phyloP scores from a whole-genome alignment of 2,329 filamentous ascomycete genomes.

The Hypoxylon sp. region DNA sequence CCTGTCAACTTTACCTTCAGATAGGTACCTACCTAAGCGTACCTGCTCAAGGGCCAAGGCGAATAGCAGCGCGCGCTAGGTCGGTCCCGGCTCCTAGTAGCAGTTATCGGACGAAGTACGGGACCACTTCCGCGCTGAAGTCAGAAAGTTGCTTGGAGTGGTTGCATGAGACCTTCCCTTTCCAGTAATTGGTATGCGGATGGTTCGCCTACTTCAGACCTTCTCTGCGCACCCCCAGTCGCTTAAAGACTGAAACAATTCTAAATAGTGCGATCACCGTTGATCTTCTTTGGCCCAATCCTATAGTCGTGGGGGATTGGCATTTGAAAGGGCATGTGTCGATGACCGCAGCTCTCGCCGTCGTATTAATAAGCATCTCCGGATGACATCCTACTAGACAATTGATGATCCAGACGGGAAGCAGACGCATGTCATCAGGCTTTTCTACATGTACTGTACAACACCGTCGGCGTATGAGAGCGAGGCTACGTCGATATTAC shows the following conservation, averaged over 20 bases:
- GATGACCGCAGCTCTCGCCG: slow-evolving; percentile 16
- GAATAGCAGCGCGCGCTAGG: slow-evolving; percentile 29
- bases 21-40: too few species aligned
- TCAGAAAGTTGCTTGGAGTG: slow-evolving; percentile 36
- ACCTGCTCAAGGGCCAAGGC: slow-evolving; percentile 8
- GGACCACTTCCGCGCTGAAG: slow-evolving; percentile 37
- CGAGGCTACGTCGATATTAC: slow-evolving; percentile 33
- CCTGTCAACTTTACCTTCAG: slow-evolving; percentile 9
- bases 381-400: slow-evolving; percentile 25
- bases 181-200: slow-evolving; percentile 35
- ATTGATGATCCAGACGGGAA: slow-evolving; percentile 38
- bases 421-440: slow-evolving; percentile 35
- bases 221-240: slow-evolving; percentile 37
- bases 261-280: slow-evolving; percentile 44
- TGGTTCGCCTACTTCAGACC: slow-evolving; percentile 41
- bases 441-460: slow-evolving; percentile 28
- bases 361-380: slow-evolving; percentile 19
- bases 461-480: slow-evolving; percentile 20
- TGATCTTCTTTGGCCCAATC: slow-evolving; percentile 42
- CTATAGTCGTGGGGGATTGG: slow-evolving; percentile 28
- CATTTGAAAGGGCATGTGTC: slow-evolving; percentile 15
- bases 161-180: slow-evolving; percentile 49
- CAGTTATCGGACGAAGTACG: slow-evolving; percentile 38
- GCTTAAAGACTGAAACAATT: slow-evolving; percentile 49
- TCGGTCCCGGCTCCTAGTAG: slow-evolving; percentile 36